Base-by-base conservation (phyloP, 129 eudicot species). In the Kitagawia praeruptora region DNA sequence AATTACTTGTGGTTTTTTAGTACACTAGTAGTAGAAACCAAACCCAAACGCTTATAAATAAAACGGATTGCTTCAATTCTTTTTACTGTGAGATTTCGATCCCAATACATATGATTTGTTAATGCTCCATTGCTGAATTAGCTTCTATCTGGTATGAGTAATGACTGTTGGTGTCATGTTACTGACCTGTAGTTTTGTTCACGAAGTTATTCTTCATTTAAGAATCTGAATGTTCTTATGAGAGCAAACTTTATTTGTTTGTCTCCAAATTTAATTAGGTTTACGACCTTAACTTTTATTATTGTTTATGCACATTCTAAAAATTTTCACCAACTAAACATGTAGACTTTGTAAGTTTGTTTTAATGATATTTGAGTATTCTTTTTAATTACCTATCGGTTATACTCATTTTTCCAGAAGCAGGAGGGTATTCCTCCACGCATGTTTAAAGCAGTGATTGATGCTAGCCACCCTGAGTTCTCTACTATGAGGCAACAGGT, bases 401-500 rank as follows among this genome's bases (percentile, higher is more conserved):
- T 56, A 70, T 87, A 74, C 80, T 53, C 76, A 74, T 27, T n/a
- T 23, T 79, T 79, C 56, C 87, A 95, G 98, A 95, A 87, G 80
- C 97, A 92, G 82, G 94, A 85, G 80, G 98, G 98, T 19, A 92
- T 95, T 77, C 97, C 90, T 81, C 98, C 98, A 53, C 90, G 94
- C 31, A 95, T 95, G 98, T 92, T 95, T 82, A 95, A 95, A 82
- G 85, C 97, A 0, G 96, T 95, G 38, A 95, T 95, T 80, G 96
- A 96, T 80, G 96, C 98, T 39, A 95, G 93, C 78, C 97, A 95
- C 82, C 98, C 98, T 42, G 96, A 95, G 75, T 95, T 95, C 86
- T 95, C 98, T 38, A 88, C 98, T 75, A 95, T 92, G 98, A 89
- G 97, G 44, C 98, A 95, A 84, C 98, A 90, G 97, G 98, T 92